Conservation (phyloP, 2,329 filamentous ascomycete genomes). For the Lecanosticta acicola region DNA sequence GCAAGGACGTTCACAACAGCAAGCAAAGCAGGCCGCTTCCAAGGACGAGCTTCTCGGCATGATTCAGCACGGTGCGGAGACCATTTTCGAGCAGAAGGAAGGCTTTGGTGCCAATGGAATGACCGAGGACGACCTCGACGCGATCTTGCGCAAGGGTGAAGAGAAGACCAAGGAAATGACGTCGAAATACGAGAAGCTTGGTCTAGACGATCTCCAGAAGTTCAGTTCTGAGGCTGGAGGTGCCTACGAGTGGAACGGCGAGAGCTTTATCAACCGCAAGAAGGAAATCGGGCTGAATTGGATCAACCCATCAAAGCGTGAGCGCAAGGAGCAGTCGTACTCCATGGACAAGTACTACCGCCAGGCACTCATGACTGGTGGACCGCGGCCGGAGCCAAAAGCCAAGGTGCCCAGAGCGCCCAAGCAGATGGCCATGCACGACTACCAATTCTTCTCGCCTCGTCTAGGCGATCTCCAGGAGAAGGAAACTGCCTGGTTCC, state of each 20-base stretch:
- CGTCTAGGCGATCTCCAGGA: constrained; percentile 85
- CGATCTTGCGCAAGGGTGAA: constrained; percentile 79
- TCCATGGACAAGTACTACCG: constrained; percentile 99
- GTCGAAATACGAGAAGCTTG: constrained; percentile 91
- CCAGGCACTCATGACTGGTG: constrained; percentile 77
- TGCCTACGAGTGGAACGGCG: constrained; percentile 97
- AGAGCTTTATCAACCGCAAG: constrained; percentile 79
- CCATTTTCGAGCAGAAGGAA: constrained; percentile 75
- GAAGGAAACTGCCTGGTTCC: constrained; percentile 89
- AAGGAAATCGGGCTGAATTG: constrained; percentile 89
- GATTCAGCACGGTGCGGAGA: constrained; percentile 98
- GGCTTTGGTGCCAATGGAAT: constrained; percentile 58
- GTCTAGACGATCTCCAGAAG: constrained; percentile 94
- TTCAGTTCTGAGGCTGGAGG: constrained; percentile 79
- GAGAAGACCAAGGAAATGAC: constrained; percentile 84
- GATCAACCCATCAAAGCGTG: constrained; percentile 98
- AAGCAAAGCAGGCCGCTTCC: constrained; percentile 82
- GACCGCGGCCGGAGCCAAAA: constrained; percentile 74
- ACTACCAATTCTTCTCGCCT: constrained; percentile 94
- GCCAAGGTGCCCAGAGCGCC: constrained; percentile 93
- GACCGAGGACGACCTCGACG: constrained; percentile 86
- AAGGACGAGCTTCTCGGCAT: constrained; percentile 95
- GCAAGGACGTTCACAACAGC: constrained; percentile 87
- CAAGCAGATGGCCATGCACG: constrained; percentile 85
- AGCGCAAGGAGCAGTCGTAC: constrained; percentile 96